Conservation (phyloP, 768 basidiomycete genomes). For the Psilocybe cyanescens region DNA sequence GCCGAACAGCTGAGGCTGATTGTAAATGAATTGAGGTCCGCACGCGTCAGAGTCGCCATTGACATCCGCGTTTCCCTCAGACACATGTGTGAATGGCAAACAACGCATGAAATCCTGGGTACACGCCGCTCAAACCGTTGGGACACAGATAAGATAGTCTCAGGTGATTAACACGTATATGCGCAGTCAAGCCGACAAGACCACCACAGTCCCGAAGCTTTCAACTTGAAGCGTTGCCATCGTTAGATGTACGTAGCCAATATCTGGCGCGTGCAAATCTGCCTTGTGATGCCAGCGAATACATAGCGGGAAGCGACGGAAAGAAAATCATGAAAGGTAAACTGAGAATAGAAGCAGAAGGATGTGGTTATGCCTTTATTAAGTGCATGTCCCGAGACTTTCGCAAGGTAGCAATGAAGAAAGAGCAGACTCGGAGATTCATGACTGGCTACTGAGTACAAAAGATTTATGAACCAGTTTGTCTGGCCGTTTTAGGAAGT, state of each 20-base stretch:
- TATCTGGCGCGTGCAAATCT: neutral
- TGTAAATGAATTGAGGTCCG: too few relatives aligned
- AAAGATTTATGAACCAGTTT: slow-evolving; percentile 1
- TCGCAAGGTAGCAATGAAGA: neutral
- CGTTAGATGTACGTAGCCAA: neutral
- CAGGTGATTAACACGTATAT: neutral
- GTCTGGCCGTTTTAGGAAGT: neutral
- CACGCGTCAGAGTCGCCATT: neutral
- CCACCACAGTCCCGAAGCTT: neutral
- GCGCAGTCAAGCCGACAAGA: slow-evolving; percentile 10
- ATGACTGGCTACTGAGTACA: too few relatives aligned
- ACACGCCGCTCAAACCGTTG: neutral
- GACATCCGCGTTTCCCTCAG: too few relatives aligned
- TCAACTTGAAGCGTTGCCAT: neutral
- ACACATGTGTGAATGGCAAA: neutral
- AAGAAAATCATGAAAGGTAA: slow-evolving; percentile 1
- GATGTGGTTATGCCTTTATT: neutral
- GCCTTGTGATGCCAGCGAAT: neutral
- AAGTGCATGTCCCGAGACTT: neutral
- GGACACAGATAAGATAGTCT: neutral
- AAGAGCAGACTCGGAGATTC: neutral
- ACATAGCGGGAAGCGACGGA: neutral
- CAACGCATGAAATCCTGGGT: neutral
- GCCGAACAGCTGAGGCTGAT: too few relatives aligned
- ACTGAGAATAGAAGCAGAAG: neutral